Conservation (phyloP, 441 rosid genomes). For the Euphorbia corollata region DNA sequence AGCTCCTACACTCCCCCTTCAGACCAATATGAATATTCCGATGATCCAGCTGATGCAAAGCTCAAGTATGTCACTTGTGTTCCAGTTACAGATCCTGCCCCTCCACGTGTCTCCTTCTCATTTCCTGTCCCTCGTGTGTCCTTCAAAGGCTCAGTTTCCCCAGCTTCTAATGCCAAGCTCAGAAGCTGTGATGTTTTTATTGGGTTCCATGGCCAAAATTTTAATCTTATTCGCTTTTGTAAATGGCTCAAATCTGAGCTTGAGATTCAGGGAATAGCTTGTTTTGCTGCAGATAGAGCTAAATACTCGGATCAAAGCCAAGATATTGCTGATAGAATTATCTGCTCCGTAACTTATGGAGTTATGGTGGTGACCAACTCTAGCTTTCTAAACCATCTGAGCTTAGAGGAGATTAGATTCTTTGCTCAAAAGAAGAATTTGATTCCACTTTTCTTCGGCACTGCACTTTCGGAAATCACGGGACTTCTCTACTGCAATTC, state of each 20-base stretch:
- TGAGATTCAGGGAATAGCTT: conserved; percentile 88
- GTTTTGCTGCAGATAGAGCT: conserved; percentile 81
- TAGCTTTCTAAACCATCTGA: conserved; percentile 53
- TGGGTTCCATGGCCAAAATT: conserved; percentile 77
- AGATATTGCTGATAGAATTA: conserved; percentile 78
- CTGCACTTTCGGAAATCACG: conserved; percentile 50
- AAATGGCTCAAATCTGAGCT: conserved; percentile 95
- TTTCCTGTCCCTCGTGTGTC: conserved; percentile 83
- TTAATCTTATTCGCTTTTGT: conserved; percentile 67
- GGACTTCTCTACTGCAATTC: conserved; percentile 56
- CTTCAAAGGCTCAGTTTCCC: conserved; percentile 62
- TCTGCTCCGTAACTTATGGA: conserved; percentile 72
- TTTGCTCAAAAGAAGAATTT: conserved; percentile 85
- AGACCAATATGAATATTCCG: conserved; percentile 68
- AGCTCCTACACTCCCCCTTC: conserved; percentile 86
- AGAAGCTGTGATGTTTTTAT: conserved; percentile 87
- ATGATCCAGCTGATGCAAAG: conserved; percentile 56
- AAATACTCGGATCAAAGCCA: conserved; percentile 80
- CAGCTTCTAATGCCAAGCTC: conserved; percentile 63
- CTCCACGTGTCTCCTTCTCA: conserved; percentile 69
- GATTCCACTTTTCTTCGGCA: conserved; percentile 69
- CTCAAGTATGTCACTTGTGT: conserved; percentile 55
- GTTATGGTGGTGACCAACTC: conserved; percentile 60
- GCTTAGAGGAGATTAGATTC: conserved; percentile 80
- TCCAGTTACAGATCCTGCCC: conserved; percentile 49